A percentile compares a stretch with the other conserved stretches of the same genome.
Evolutionary conservation across 345 rosid species (phyloP).

Genomic region (Trapa incisa): DNA sequence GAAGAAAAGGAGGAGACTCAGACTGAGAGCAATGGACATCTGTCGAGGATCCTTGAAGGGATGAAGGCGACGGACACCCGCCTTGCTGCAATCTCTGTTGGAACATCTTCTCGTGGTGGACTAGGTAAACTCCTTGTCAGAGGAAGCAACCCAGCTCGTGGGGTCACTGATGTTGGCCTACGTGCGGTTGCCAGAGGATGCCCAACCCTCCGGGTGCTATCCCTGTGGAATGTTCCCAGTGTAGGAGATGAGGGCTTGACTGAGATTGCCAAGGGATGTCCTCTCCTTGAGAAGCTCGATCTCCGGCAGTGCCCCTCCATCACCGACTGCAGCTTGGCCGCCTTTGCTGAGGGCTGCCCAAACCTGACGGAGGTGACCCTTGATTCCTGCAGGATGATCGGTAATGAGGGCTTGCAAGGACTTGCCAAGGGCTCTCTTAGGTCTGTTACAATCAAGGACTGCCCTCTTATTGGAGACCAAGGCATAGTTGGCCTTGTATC

Average conservation of each 20-base stretch:
- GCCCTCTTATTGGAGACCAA: slow-evolving; percentile 78
- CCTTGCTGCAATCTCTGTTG: slow-evolving; percentile 79
- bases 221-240: slow-evolving; percentile 56
- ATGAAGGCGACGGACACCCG: slow-evolving; percentile 78
- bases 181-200: slow-evolving; percentile 68
- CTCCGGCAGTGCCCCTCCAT: slow-evolving; percentile 48
- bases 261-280: slow-evolving; percentile 76
- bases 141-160: slow-evolving; percentile 34
- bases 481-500: slow-evolving; percentile 59
- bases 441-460: slow-evolving; percentile 59
- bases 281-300: slow-evolving; percentile 68
- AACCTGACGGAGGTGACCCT: slow-evolving; percentile 56
- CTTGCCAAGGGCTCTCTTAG: slow-evolving; percentile 50
- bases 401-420: slow-evolving; percentile 65
- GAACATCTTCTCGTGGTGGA: slow-evolving; percentile 78
- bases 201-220: slow-evolving; percentile 54
- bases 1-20: slow-evolving; percentile 10
- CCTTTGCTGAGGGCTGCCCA: slow-evolving; percentile 59
- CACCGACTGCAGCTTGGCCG: slow-evolving; percentile 50
- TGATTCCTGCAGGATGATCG: slow-evolving; percentile 65
- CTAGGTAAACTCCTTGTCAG: slow-evolving; percentile 56
- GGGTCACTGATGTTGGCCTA: slow-evolving; percentile 63
- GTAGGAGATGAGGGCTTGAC: slow-evolving; percentile 50
- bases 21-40: slow-evolving; percentile 47
- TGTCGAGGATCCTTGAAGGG: slow-evolving; percentile 75